phyloP scores from a whole-genome alignment of 2,329 filamentous ascomycete genomes.

The Colletotrichum navitas region DNA sequence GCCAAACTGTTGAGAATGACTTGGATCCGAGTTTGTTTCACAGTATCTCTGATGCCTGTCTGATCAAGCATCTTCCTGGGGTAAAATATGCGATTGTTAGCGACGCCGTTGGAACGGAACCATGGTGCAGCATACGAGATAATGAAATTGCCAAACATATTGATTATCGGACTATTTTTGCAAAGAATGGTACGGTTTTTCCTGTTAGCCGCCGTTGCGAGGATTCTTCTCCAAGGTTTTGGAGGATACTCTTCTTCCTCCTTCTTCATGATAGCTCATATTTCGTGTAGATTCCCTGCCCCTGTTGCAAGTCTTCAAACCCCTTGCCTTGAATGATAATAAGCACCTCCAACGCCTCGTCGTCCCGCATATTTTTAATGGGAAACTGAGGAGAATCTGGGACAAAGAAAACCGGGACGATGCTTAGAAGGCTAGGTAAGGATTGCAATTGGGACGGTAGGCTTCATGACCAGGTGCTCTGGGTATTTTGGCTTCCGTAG shows the following conservation, averaged over 20 bases:
- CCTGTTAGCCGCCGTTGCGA: slow-evolving; percentile 45
- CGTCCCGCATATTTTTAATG: slow-evolving; percentile 48
- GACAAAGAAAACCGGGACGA: slow-evolving; percentile 41
- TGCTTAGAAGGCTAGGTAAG: slow-evolving; percentile 44
- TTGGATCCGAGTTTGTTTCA: slow-evolving; percentile 48
- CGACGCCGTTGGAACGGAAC: no score
- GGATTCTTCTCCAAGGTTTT: slow-evolving; percentile 48
- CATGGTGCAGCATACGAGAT: slow-evolving; percentile 44
- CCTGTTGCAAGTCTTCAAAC: slow-evolving; percentile 34
- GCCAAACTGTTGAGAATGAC: slow-evolving; percentile 54
- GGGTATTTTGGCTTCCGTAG: slow-evolving; percentile 51
- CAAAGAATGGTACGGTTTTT: slow-evolving; percentile 46
- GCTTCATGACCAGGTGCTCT: slow-evolving; percentile 53
- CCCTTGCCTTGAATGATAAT: slow-evolving; percentile 58
- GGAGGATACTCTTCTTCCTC: slow-evolving; percentile 46
- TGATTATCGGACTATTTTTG: slow-evolving; percentile 46
- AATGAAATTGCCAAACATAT: slow-evolving; percentile 50
- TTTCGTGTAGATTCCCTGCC: slow-evolving; percentile 42
- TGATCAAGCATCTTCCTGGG: slow-evolving; percentile 49
- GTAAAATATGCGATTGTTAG: slow-evolving; percentile 44
- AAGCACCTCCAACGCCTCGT: slow-evolving; percentile 52
- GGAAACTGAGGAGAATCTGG: slow-evolving; percentile 52
- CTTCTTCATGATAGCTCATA: slow-evolving; percentile 44
- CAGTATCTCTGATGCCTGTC: slow-evolving; percentile 48
- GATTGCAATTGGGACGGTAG: slow-evolving; percentile 52